These are phyloP conservation scores for Arthrobotrys iridis DNA, from an alignment of 2,329 filamentous ascomycete genomes.

Conservation along the genomic window DNA sequence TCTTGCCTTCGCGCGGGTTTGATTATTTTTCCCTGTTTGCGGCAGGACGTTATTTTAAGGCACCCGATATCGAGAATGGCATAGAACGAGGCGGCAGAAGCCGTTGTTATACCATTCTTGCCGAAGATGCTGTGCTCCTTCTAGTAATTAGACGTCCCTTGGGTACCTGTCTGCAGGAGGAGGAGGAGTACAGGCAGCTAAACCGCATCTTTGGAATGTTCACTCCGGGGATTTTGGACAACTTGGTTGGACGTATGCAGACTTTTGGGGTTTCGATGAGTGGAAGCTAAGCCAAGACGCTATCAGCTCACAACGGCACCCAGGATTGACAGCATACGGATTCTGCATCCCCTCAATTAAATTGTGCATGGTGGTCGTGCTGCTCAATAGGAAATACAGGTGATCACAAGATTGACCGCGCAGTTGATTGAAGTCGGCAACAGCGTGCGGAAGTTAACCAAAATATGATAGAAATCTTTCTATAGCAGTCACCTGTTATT, in stretches of 20 bases:
- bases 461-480: constrained; percentile 23
- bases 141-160: constrained; percentile 18
- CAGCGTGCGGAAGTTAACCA: constrained; percentile 4
- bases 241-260: constrained; percentile 26
- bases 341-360: background rate
- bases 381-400: constrained; percentile 32
- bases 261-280: constrained; percentile 8
- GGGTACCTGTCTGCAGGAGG: constrained; percentile 44
- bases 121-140: constrained; percentile 20
- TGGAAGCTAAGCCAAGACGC: constrained; percentile 15
- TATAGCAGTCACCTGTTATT: constrained; percentile 3
- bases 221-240: constrained; percentile 29
- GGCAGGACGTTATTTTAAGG: constrained; percentile 33
- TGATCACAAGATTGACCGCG: constrained; percentile 14
- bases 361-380: constrained; percentile 20
- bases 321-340: background rate
- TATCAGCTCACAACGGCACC: background rate
- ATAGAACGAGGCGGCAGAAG: constrained; percentile 15
- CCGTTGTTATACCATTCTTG: constrained; percentile 22
- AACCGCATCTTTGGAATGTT: constrained; percentile 42
- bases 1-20: background rate
- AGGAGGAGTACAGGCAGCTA: constrained; percentile 30
- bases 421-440: background rate
- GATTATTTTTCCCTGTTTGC: constrained; percentile 48
- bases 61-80: constrained; percentile 27